phyloP scores from a whole-genome alignment of 192 early-diverging fungal genomes.

The Podila horticola region DNA sequence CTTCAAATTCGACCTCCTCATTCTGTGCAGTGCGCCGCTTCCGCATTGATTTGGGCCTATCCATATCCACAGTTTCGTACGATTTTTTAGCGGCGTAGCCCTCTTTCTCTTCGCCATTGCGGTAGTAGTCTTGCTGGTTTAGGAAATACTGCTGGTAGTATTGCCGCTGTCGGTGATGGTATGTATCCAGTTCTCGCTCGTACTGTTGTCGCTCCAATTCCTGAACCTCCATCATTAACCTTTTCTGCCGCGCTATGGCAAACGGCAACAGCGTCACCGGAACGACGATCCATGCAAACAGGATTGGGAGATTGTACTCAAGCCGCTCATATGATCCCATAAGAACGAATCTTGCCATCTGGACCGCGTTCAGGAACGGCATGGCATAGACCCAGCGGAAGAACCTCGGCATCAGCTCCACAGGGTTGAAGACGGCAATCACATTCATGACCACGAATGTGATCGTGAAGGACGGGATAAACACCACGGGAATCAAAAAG shows the following conservation, averaged over 20 bases:
- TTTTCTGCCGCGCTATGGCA: constrained; percentile 44
- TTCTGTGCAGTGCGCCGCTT: background rate
- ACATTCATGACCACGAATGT: constrained; percentile 55
- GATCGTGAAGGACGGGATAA: constrained; percentile 27
- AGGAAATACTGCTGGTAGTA: background rate
- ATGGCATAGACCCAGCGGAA: constrained; percentile 54
- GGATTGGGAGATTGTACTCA: constrained; percentile 48
- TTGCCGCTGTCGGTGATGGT: constrained; percentile 3
- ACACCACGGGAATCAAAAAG: constrained; percentile 25
- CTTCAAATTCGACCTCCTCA: too few relatives aligned
- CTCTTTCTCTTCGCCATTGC: background rate
- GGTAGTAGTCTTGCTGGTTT: background rate
- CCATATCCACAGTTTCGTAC: too few relatives aligned
- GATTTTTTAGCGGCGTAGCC: too few relatives aligned
- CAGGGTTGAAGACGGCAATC: constrained; percentile 44
- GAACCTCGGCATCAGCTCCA: constrained; percentile 53
- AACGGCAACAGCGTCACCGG: constrained; percentile 37
- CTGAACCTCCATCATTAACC: constrained; percentile 22
- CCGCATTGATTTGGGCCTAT: background rate
- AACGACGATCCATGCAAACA: constrained; percentile 54
- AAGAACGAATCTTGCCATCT: constrained; percentile 48
- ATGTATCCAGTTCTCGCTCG: background rate
- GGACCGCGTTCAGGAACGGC: constrained; percentile 61
- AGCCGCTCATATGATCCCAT: constrained; percentile 54
- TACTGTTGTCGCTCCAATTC: constrained; percentile 2